Evolutionary conservation across 2,329 filamentous ascomycete genomes (phyloP), one percentile per base, ranked within the genome.

Genomic region (Zymoseptoria ardabiliae): DNA sequence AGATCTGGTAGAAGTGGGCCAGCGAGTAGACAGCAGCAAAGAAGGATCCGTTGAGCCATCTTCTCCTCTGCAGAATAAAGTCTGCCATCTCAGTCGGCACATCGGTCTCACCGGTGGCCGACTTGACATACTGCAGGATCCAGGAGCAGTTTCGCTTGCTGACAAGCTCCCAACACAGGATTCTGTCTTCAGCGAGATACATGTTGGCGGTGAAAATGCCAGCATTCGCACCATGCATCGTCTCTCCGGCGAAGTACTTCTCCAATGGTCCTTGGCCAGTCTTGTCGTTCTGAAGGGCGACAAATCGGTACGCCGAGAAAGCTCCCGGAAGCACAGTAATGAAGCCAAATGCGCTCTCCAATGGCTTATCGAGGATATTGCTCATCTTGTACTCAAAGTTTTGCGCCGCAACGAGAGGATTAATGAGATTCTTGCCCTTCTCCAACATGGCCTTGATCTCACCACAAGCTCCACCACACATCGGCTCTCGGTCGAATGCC

Each of bases 371-470:
- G 51, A 99, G 82, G 71, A 99, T 99, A 71, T 99, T 99, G 74
- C 91, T 96, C 89, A 99, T 96, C 82, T 99, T 99, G 82, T 99
- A 99, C 78, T 99, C 94, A 69, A 99, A 99, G 72, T 99, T 99
- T 71, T 99, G 94, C 0, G 92, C 92, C 2, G 94, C 94, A 21
- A 99, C 90, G 4, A 99, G 82, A 0, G 94, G 94, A 70, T 97
- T 99, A 66, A 97, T 74, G 41, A 99, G 82, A 69, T 95, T 91
- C 75, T 89, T 93, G 64, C 93, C 92, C 59, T 85, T 85, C 23
- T 87, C 88, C 77, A 97, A 81, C 92, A 97, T 97, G 65, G 93
- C 93, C 76, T 99, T 97, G 80, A 99, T 99, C 75, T 99, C 94
- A 76, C 94, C 94, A 75, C 94, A 99, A 68, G 94, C 93, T 68